Percentiles rank a stretch among this genome's conserved stretches.
phyloP scores from a whole-genome alignment of 2,329 filamentous ascomycete genomes.

The Microascus cirrosus region DNA sequence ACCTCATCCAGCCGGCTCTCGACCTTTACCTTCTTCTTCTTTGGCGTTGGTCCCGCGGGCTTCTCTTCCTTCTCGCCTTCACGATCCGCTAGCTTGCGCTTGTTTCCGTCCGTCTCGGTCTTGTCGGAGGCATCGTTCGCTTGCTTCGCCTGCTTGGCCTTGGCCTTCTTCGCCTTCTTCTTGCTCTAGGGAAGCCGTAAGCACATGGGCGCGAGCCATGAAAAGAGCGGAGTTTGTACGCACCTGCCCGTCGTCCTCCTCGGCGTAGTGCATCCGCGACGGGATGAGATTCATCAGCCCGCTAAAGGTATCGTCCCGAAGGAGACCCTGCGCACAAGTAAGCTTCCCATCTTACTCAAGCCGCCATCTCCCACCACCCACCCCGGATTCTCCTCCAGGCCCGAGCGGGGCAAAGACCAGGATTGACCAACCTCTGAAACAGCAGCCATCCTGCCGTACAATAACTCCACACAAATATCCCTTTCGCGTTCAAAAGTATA shows the following conservation, averaged over 20 bases:
- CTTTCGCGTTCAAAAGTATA: not conserved
- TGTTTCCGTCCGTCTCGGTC: conserved; percentile 49
- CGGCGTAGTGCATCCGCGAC: conserved; percentile 81
- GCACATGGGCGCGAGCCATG: not conserved
- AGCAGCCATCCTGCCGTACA: conserved; percentile 10
- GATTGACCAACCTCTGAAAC: not conserved
- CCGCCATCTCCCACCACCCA: not conserved
- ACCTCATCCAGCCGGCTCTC: conserved; percentile 8
- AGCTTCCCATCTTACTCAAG: not conserved
- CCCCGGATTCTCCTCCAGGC: not conserved
- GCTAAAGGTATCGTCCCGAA: conserved; percentile 65
- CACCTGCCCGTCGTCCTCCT: conserved; percentile 65
- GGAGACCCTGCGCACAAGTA: conserved; percentile 32
- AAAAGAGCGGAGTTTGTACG: not conserved
- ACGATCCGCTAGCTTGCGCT: conserved; percentile 23
- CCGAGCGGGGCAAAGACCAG: conserved; percentile 1
- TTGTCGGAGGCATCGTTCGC: conserved; percentile 86
- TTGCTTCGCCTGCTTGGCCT: conserved; percentile 70
- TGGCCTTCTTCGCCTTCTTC: conserved; percentile 79
- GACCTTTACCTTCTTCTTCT: conserved; percentile 20
- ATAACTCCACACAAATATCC: not conserved
- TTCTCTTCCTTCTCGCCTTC: conserved; percentile 45
- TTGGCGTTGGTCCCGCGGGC: conserved; percentile 36
- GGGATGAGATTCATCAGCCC: conserved; percentile 80
- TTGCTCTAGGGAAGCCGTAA: conserved; percentile 43